Evolutionary conservation across 2,329 filamentous ascomycete species (phyloP).

Genomic region (Neophaeococcomyces aloes): DNA sequence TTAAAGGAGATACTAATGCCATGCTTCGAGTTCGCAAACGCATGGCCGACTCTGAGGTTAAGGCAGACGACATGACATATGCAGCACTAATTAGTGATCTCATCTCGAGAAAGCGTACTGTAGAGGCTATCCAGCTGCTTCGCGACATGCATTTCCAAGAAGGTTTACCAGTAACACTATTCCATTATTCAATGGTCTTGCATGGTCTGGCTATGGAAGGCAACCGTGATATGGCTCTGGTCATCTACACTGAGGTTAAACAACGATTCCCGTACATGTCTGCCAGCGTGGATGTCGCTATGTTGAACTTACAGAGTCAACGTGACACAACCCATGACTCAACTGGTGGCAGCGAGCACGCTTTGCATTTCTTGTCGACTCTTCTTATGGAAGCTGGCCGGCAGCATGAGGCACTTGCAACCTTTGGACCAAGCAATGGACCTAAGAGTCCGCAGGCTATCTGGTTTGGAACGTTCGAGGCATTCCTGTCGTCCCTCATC

Average conservation of each 20-base stretch:
- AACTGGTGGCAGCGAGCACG: conserved; percentile 20
- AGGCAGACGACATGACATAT: conserved; percentile 49
- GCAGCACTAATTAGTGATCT: conserved; percentile 51
- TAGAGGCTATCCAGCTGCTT: conserved; percentile 45
- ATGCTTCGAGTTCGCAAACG: conserved; percentile 44
- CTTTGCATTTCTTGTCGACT: conserved; percentile 9
- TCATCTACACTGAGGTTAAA: conserved; percentile 37
- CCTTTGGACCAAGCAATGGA: background rate
- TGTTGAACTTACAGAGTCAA: conserved; percentile 27
- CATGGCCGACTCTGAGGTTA: conserved; percentile 44
- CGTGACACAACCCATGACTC: conserved; percentile 25
- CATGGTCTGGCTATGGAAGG: conserved; percentile 41
- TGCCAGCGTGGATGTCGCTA: conserved; percentile 27
- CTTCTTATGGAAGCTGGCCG: conserved; percentile 8
- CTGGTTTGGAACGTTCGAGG: background rate
- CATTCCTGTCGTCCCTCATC: background rate
- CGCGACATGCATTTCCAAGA: conserved; percentile 29
- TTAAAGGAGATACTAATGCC: conserved; percentile 48
- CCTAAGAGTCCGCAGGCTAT: background rate
- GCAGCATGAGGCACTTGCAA: conserved; percentile 3
- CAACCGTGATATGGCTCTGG: conserved; percentile 39
- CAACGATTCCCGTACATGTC: conserved; percentile 27
- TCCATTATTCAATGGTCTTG: conserved; percentile 39
- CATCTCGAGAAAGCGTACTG: conserved; percentile 41
- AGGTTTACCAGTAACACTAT: conserved; percentile 30